A percentile compares a stretch with the other conserved stretches of the same genome.
Evolutionary conservation across 2,329 filamentous ascomycete genomes (phyloP).

Genomic region (Verticillium albo-atrum): DNA sequence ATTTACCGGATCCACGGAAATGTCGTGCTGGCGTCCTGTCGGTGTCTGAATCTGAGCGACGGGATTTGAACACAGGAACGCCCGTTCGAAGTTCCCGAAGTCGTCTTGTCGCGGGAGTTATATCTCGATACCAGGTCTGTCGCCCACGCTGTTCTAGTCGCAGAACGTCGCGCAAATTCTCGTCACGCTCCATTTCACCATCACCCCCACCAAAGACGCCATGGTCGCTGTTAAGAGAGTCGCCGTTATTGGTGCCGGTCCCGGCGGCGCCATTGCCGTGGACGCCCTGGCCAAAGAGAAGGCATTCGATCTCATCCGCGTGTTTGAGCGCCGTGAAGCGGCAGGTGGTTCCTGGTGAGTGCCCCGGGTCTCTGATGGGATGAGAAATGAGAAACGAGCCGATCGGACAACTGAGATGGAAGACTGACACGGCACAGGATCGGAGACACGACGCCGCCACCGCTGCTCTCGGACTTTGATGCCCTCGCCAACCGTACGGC

Average conservation of each 20-base stretch:
- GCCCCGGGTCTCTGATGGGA: background rate
- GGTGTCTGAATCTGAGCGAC: slow-evolving; percentile 3
- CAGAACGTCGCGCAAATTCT: background rate
- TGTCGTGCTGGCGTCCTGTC: background rate
- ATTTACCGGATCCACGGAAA: background rate
- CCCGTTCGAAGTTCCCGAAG: background rate
- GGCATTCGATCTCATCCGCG: slow-evolving; percentile 52
- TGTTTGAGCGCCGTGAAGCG: slow-evolving; percentile 57
- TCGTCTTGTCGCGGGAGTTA: background rate
- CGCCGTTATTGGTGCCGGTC: slow-evolving; percentile 58
- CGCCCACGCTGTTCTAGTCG: background rate
- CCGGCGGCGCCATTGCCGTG: slow-evolving; percentile 54
- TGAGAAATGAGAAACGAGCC: background rate
- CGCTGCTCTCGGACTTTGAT: slow-evolving; percentile 37
- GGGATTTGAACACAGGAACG: background rate
- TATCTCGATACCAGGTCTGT: background rate
- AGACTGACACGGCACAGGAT: slow-evolving; percentile 30
- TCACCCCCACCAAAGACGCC: background rate
- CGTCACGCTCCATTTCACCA: background rate
- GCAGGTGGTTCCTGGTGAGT: slow-evolving; percentile 58
- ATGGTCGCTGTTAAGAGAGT: slow-evolving; percentile 30
- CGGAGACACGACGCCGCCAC: slow-evolving; percentile 29
- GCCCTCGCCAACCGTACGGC: slow-evolving; percentile 43
- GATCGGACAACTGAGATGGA: background rate
- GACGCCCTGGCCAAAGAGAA: slow-evolving; percentile 57